Percentiles rank a stretch among this genome's conserved stretches.
Evolutionary conservation across 2,329 filamentous ascomycete species (phyloP).

Genomic region (Aspergillus oerlinghausenensis): DNA sequence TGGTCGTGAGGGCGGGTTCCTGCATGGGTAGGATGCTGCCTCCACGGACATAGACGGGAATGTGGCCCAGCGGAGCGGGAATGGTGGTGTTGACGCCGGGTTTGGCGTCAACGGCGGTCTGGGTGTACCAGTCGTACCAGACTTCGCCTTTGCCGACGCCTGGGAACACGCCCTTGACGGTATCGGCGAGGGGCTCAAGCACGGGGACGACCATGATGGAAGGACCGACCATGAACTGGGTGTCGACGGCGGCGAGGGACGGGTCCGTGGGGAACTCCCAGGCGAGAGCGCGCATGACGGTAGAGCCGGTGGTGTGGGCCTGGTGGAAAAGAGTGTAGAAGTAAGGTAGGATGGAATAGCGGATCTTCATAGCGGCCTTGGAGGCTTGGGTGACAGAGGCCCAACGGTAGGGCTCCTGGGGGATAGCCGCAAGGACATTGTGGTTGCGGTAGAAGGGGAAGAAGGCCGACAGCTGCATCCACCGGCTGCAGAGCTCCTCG

Average conservation of each 20-base stretch:
- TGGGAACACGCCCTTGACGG: conserved; percentile 66
- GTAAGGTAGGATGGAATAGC: conserved; percentile 68
- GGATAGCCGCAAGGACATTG: conserved; percentile 56
- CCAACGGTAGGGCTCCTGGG: conserved; percentile 72
- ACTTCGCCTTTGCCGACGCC: conserved; percentile 55
- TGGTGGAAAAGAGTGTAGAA: conserved; percentile 69
- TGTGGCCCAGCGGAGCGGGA: conserved; percentile 60
- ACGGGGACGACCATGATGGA: conserved; percentile 65
- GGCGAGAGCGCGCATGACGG: conserved; percentile 66
- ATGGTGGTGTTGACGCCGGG: conserved; percentile 58
- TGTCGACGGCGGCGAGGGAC: conserved; percentile 60
- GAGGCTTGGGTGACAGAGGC: conserved; percentile 59
- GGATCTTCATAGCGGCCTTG: conserved; percentile 63
- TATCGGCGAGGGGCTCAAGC: conserved; percentile 55
- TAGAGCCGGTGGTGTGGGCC: conserved; percentile 61
- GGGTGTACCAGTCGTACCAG: conserved; percentile 81
- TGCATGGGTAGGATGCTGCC: conserved; percentile 65
- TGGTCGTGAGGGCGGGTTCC: conserved; percentile 63
- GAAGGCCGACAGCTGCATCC: conserved; percentile 70
- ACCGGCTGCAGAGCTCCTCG: conserved; percentile 67
- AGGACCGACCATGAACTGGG: conserved; percentile 67
- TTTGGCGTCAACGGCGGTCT: conserved; percentile 48
- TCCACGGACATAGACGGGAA: conserved; percentile 67
- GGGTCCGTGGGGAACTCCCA: conserved; percentile 74
- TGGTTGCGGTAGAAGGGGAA: conserved; percentile 78